Base-by-base conservation (phyloP, 768 basidiomycete genomes). In the Rhizopogon vesiculosus region DNA sequence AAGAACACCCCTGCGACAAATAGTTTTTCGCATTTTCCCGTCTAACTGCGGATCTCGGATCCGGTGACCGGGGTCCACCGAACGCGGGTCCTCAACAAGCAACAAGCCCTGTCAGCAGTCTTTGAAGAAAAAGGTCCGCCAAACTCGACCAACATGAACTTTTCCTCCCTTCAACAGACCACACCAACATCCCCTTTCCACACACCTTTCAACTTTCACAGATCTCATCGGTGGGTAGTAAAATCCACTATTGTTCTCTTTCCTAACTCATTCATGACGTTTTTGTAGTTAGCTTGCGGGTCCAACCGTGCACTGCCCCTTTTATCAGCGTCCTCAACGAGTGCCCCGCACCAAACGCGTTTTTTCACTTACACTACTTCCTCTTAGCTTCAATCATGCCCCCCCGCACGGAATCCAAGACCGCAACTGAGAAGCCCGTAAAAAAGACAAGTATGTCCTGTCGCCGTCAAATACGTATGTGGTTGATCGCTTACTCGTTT, bases 401-500 rank as follows among this genome's bases (percentile, higher is more conserved):
- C 31, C 74, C 78, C 52, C 75, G 74, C 39, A 62, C 76, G 44
- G 69, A 72, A 56, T 60, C 72, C 43, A 78, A 78, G 57, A 63
- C 71, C 39, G 58, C 71, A 3, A 52, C 75, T n/a, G 77, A 77
- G 54, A 82, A 79, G 65, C 74, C 76, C 1, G 68, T 71, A n/a
- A 84, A 77, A 69, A 87, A 85, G 64, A 57, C 68, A 12, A 75
- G 85, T 86, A 56, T 59, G 82, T 69, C 35, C 45, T 31, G 46
- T 55, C 58, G 46, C 25, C 44, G 53, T 38, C 53, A 41, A 25
- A 48, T 54, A 59, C 67, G 58, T 55, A 59, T 66, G 58, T 55
- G 59, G 57, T 31, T 41, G 44, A 55, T 65, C 41, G 65, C 59
- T 42, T 53, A 55, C 44, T 41, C 18, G 50, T 63, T 22, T 55